Base-by-base conservation (phyloP, 2,329 filamentous ascomycete genomes). In the Colletotrichum sp. region DNA sequence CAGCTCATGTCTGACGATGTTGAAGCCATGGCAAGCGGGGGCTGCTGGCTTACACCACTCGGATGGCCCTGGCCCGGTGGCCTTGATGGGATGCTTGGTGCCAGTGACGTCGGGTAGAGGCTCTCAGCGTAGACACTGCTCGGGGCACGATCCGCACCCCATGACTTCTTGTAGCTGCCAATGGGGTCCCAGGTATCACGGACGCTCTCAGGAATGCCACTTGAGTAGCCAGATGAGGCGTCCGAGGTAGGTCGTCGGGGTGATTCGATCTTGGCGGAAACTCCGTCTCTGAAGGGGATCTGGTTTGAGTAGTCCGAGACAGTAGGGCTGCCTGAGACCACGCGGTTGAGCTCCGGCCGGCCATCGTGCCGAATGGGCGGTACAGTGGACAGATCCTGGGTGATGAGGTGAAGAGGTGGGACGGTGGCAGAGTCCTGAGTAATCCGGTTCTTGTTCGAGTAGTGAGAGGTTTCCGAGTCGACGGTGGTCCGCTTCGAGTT, bases 1-100 rank as follows among this genome's bases (percentile, higher is more conserved):
- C 94, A 96, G 84, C 93, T 95, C 93, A 96, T 95, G 83, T 96
- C 94, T 67, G 89, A 89, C 15, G 89, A 88, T 8, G 86, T 86
- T 30, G 87, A 83, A 64, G 90, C 87, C 84, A 85, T 88, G 26
- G 85, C 83, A 34, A 91, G 85, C 79, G 90, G 89, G 22, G 89
- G 88, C 78, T 90, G 88, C 68, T 83, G 84, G 81, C 86, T 89
- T 73, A 88, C 82, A 59, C 83, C 85, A n/a, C 80, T 82, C 8
- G 81, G 80, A 72, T 75, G 52, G 82, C 80, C 22, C 18, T 62
- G 55, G 44, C 44, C 44, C 1, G 82, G 79, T n/a, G 82, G 80
- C 36, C 81, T 79, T 15, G 80, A 79, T 22, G 85, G 81, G 4
- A 81, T 77, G 71, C 84, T 85, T 15, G 85, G 83, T 12, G 84